Evolutionary conservation across 1,284 basidiomycete genomes (phyloP).

Genomic region (Microbotryum scabiosae): DNA sequence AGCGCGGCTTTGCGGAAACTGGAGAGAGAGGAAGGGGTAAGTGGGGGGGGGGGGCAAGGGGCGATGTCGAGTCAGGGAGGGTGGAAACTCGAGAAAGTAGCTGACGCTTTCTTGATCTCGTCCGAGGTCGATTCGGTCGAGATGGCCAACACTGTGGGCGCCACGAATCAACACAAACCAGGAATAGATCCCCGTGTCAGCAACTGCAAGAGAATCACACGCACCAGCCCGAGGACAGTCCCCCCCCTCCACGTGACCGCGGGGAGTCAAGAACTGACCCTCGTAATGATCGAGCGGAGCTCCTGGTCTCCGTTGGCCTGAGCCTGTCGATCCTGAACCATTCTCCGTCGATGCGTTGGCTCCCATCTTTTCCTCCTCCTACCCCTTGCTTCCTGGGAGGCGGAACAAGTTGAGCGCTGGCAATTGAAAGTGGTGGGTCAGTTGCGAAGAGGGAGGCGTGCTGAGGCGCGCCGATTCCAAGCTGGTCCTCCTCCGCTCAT

Average conservation of each 20-base stretch:
- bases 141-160: slow-evolving; percentile 34
- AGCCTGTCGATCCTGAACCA: not conserved
- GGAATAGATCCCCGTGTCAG: too few species aligned
- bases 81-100: too few species aligned
- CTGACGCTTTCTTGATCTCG: slow-evolving; percentile 38
- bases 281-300: slow-evolving; percentile 17
- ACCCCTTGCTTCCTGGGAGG: not conserved
- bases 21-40: not conserved
- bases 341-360: slow-evolving; percentile 12
- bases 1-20: slow-evolving; percentile 36
- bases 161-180: too few species aligned
- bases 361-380: slow-evolving; percentile 2
- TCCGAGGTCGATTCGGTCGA: slow-evolving; percentile 25
- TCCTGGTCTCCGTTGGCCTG: not conserved
- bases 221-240: too few species aligned
- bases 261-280: not conserved
- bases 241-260: too few species aligned
- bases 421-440: not conserved
- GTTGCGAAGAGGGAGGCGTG: not conserved
- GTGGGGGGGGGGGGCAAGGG: not conserved
- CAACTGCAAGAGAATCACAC: too few species aligned
- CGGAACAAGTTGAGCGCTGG: not conserved
- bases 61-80: not conserved
- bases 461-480: not conserved
- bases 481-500: not conserved